Percentiles rank a stretch among this genome's conserved stretches.
phyloP scores from a whole-genome alignment of 495 filamentous ascomycete species.

The Hypoxylon rickii region DNA sequence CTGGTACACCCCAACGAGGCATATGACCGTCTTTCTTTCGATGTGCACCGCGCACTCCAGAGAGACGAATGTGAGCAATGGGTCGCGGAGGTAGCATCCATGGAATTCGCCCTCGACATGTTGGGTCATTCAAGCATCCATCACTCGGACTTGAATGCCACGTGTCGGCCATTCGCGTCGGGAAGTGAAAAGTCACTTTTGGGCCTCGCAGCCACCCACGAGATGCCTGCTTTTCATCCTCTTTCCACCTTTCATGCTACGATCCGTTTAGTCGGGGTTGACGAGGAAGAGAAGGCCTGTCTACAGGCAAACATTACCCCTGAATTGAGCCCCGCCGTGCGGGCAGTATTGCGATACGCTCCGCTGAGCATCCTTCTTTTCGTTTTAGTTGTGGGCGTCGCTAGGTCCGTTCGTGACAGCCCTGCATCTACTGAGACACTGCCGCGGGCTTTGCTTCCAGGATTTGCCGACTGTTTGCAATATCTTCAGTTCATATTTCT shows the following conservation, averaged over 20 bases:
- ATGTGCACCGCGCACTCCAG: neutral
- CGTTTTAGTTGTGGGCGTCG: neutral
- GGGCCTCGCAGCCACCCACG: neutral
- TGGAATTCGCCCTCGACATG: neutral
- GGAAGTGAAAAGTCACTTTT: neutral
- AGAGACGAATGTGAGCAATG: neutral
- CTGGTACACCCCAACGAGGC: neutral
- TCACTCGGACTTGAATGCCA: neutral
- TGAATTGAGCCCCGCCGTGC: neutral
- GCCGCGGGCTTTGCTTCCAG: conserved; percentile 10
- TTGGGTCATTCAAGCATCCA: neutral
- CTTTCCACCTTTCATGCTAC: neutral
- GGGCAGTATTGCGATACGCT: neutral
- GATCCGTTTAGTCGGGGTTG: neutral
- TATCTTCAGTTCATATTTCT: conserved; percentile 79
- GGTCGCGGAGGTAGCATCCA: neutral
- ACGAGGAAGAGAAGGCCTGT: neutral
- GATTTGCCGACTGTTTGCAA: conserved; percentile 61
- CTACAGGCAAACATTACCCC: neutral
- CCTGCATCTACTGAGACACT: neutral
- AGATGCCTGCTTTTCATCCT: neutral
- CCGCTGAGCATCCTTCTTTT: neutral
- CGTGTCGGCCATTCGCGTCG: neutral
- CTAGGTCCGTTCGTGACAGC: neutral
- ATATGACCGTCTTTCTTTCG: neutral